Evolutionary conservation across 257 asterid genomes (phyloP).

Genomic region (Przewalskia tangutica): DNA sequence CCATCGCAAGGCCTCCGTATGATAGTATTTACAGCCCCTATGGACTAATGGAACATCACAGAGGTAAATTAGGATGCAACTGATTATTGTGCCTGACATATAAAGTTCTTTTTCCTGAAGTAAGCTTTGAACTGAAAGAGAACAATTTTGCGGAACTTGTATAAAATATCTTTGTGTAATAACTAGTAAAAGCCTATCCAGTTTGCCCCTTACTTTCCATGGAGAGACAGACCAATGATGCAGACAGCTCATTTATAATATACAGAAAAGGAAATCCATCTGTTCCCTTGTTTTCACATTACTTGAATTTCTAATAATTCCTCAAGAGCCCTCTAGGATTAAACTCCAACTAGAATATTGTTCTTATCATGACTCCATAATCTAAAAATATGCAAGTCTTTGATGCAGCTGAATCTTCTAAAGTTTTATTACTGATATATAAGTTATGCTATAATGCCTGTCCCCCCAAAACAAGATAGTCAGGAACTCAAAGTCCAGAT

Average conservation of each 20-base stretch:
- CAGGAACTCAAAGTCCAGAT: not conserved
- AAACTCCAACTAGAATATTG: not conserved
- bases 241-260: not conserved
- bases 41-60: constrained; percentile 25
- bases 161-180: not conserved
- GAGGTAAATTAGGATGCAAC: not conserved
- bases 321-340: not conserved
- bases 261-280: not conserved
- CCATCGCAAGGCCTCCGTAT: constrained; percentile 45
- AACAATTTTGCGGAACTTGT: not conserved
- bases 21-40: constrained; percentile 62
- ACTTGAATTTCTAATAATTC: not conserved
- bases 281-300: not conserved
- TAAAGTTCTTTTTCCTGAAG: not conserved
- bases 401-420: not conserved
- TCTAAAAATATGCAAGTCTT: not conserved
- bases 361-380: not conserved
- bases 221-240: not conserved
- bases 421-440: not conserved
- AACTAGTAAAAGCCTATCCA: not conserved
- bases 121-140: not conserved
- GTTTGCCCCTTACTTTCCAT: not conserved
- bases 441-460: not conserved
- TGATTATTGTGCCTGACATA: not conserved
- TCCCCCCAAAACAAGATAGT: not conserved